A percentile compares a stretch with the other conserved stretches of the same genome.
phyloP scores from a whole-genome alignment of 2,329 filamentous ascomycete species.

The Fusarium armeniacum region DNA sequence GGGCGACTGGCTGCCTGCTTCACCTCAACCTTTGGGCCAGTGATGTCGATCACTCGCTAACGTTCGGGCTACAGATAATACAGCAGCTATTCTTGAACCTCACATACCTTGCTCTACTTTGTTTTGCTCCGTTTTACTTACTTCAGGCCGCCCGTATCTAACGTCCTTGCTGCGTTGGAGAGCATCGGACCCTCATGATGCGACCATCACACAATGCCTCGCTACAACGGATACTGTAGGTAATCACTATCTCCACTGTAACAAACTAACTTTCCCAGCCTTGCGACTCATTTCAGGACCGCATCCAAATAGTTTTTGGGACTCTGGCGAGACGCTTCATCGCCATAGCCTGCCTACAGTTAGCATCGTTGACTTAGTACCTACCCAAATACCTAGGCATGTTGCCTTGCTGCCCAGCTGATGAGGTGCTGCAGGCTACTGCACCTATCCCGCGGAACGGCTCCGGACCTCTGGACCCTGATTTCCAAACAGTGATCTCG shows the following conservation, averaged over 20 bases:
- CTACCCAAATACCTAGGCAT: background rate
- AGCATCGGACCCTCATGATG: slow-evolving; percentile 17
- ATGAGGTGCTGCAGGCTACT: slow-evolving; percentile 21
- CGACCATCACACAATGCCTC: slow-evolving; percentile 9
- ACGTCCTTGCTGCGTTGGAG: slow-evolving; percentile 9
- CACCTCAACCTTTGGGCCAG: slow-evolving; percentile 25
- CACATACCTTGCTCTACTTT: slow-evolving; percentile 4
- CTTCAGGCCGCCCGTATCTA: slow-evolving; percentile 11
- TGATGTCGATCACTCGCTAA: slow-evolving; percentile 38
- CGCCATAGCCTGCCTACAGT: slow-evolving; percentile 2
- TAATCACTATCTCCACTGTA: background rate
- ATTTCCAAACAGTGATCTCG: slow-evolving; percentile 52
- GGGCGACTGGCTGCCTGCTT: slow-evolving; percentile 10
- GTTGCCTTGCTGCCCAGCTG: slow-evolving; percentile 9
- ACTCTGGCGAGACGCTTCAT: slow-evolving; percentile 8
- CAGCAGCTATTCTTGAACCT: slow-evolving; percentile 14
- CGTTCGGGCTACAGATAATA: background rate
- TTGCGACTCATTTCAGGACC: background rate
- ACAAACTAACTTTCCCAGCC: background rate
- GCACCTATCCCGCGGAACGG: slow-evolving; percentile 34
- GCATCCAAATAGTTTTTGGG: slow-evolving; percentile 1
- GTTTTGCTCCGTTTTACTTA: slow-evolving; percentile 23
- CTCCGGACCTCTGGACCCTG: slow-evolving; percentile 50
- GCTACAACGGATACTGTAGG: background rate
- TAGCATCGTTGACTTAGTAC: background rate